Base-by-base conservation (phyloP, 2,329 filamentous ascomycete genomes). In the Dactylonectria estremocensis region DNA sequence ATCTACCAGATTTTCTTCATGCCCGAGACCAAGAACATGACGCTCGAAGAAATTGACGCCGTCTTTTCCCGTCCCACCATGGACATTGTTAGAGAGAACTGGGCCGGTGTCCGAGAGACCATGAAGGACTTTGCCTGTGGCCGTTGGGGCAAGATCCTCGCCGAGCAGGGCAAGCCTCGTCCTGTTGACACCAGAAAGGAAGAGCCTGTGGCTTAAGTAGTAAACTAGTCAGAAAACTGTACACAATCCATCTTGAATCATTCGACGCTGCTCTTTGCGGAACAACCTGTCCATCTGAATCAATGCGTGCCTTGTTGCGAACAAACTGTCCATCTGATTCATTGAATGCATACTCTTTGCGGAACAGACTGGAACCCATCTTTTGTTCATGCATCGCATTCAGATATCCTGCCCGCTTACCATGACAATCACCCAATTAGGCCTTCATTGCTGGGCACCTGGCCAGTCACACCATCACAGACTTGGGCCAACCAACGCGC, bases 1-100 rank as follows among this genome's bases (percentile, higher is more conserved):
- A 82, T 92, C 72, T 93, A 93, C 79, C 91, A 93, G 80, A 83
- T 93, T 53, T 77, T 93, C 56, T 93, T 93, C 81, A 93, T 93
- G 92, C 91, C 90, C 0, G 91, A 93, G 83, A 93, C 91, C 3
- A 93, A 93, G 83, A 88, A 91, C 77, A 87, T 86, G 80, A 85
- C 81, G 3, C 86, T 93, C 0, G 92, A 93, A 80, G 91, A 93
- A 79, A 93, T 93, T 66, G 91, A 93, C 67, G 81, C 89, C 43
- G 82, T 93, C 20, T 93, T 93, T 77, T 84, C 87, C 56, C 84
- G 87, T 68, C 90, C 91, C 0, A 93, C 91, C 0, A 81, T 82
- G 48, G 86, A 91, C 50, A 84, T 93, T 50, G 90, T 93, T 0
- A 83, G 81, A 64, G 84, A 91, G 81, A 92, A 92, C 74, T 80